Percentiles rank a stretch among this genome's conserved stretches.
Evolutionary conservation across 805 yeast genomes (phyloP).

Genomic region (Metschnikowia dekortorum): DNA sequence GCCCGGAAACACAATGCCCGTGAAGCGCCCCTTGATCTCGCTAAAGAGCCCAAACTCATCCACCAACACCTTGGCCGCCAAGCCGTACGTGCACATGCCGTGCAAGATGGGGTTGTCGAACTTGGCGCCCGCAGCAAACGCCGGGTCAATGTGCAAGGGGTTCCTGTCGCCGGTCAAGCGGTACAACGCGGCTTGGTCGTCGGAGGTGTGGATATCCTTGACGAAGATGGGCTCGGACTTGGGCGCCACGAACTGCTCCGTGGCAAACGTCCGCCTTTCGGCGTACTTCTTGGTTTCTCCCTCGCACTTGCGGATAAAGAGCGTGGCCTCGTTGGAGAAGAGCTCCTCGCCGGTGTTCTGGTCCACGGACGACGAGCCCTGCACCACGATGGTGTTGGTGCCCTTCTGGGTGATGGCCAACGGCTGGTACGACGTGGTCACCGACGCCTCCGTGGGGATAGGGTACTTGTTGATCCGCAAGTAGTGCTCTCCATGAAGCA

Average conservation of each 20-base stretch:
- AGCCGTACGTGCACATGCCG: constrained; percentile 86
- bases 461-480: constrained; percentile 72
- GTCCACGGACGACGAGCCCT: constrained; percentile 68
- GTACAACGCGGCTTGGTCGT: constrained; percentile 83
- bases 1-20: constrained; percentile 92
- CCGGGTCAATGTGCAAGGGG: constrained; percentile 93
- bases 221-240: constrained; percentile 61
- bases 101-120: constrained; percentile 86
- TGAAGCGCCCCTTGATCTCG: constrained; percentile 86
- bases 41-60: constrained; percentile 78
- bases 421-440: constrained; percentile 61
- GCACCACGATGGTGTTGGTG: constrained; percentile 74
- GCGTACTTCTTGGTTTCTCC: constrained; percentile 46
- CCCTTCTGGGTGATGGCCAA: constrained; percentile 80
- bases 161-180: constrained; percentile 91
- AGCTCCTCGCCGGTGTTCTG: constrained; percentile 61
- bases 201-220: constrained; percentile 50
- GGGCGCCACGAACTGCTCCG: constrained; percentile 61
- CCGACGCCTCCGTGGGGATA: constrained; percentile 64
- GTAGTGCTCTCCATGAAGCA: constrained; percentile 95
- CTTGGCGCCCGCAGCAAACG: constrained; percentile 80
- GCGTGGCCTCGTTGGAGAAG: constrained; percentile 79
- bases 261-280: constrained; percentile 56
- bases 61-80: constrained; percentile 66
- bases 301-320: constrained; percentile 74